A percentile compares a stretch with the other conserved stretches of the same genome.
phyloP scores from a whole-genome alignment of 2,329 filamentous ascomycete genomes.

The Cladophialophora psammophila region DNA sequence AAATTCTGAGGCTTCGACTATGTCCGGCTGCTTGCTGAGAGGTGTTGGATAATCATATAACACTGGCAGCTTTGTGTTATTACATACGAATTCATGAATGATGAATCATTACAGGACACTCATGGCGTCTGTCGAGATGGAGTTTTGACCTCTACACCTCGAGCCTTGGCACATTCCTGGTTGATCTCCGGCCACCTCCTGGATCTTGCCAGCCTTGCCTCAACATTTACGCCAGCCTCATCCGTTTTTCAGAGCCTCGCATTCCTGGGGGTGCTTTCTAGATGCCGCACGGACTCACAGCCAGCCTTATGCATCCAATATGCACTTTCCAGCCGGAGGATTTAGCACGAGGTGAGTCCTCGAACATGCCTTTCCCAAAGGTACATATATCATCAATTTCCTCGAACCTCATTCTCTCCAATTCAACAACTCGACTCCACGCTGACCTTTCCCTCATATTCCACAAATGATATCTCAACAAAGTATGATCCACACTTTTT shows the following conservation, averaged over 20 bases:
- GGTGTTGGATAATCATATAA: background rate
- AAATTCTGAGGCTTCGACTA: background rate
- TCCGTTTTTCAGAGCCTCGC: background rate
- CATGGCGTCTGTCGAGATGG: background rate
- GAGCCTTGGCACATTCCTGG: background rate
- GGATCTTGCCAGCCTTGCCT: constrained; percentile 18
- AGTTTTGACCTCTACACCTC: background rate
- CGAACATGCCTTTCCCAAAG: background rate
- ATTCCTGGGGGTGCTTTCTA: background rate
- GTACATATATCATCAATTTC: background rate
- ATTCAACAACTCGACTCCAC: background rate
- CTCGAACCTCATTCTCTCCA: background rate
- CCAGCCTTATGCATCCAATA: background rate
- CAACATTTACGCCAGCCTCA: background rate
- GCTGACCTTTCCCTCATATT: background rate
- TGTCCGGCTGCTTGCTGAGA: background rate
- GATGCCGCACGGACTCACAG: background rate
- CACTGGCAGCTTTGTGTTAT: background rate
- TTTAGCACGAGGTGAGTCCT: background rate
- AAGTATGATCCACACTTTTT: background rate
- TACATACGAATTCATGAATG: background rate
- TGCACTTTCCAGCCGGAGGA: background rate
- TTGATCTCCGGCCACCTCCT: constrained; percentile 8
- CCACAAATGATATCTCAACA: background rate
- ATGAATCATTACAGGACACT: background rate